phyloP scores from a whole-genome alignment of 306 rosid species.

The Fragaria ananassa region DNA sequence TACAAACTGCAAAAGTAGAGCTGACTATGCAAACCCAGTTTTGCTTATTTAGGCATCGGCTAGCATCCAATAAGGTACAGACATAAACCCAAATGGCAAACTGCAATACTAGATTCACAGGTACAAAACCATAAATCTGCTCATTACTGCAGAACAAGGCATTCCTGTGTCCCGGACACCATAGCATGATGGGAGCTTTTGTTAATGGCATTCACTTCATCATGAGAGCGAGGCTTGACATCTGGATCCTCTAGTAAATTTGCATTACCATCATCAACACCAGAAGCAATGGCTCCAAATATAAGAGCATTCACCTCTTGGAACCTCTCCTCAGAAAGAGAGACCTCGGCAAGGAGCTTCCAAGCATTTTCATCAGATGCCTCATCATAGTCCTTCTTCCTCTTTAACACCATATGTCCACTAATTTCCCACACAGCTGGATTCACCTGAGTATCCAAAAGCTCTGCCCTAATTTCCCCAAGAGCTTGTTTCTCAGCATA shows the following conservation, averaged over 20 bases:
- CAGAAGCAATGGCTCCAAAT: constrained; percentile 56
- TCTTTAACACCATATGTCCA: constrained; percentile 93
- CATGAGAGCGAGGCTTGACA: constrained; percentile 16
- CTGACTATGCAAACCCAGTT: constrained; percentile 29
- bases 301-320: constrained; percentile 73
- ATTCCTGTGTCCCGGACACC: constrained; percentile 61
- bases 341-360: constrained; percentile 92
- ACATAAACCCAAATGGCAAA: constrained; percentile 26
- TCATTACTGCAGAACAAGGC: constrained; percentile 59
- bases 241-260: constrained; percentile 10
- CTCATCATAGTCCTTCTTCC: constrained; percentile 84
- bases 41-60: constrained; percentile 36
- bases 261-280: constrained; percentile 13
- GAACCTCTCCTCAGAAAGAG: constrained; percentile 84
- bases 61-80: constrained; percentile 29
- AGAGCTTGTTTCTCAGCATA: constrained; percentile 98
- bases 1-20: constrained; percentile 11
- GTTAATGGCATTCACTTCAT: constrained; percentile 35
- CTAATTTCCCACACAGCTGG: constrained; percentile 98
- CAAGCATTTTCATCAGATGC: constrained; percentile 92
- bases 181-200: constrained; percentile 30
- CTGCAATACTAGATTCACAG: constrained; percentile 30
- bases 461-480: constrained; percentile 82
- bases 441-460: constrained; percentile 93
- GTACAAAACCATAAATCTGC: constrained; percentile 16